A percentile compares a stretch with the other conserved stretches of the same genome.
These are phyloP conservation scores for Eremothecium sinecaudum DNA, from an alignment of 1,139 yeast species.

Conservation along the genomic window DNA sequence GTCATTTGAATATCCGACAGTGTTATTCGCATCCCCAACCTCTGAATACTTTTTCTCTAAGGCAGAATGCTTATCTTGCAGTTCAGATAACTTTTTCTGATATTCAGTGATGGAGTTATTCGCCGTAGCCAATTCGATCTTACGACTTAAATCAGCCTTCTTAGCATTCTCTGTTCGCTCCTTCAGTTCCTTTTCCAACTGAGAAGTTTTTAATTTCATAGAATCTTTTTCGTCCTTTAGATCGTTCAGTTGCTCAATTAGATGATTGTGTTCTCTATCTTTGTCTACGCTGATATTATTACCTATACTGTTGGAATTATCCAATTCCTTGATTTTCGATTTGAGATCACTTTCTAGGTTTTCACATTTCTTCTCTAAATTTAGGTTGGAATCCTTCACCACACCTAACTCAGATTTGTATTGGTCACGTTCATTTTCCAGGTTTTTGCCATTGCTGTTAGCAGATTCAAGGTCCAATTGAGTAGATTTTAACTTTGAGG, in stretches of 20 bases:
- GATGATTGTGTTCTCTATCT: no score
- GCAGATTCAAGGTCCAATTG: not conserved
- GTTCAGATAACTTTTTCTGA: not conserved
- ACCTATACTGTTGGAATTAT: no score
- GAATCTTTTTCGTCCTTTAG: no score
- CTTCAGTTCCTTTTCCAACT: not conserved
- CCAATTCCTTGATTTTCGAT: not conserved
- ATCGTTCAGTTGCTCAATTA: no score
- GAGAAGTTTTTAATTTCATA: not conserved
- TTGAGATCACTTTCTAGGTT: not conserved
- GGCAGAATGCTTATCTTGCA: not conserved
- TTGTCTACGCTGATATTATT: no score
- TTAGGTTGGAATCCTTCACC: not conserved
- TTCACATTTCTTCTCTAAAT: not conserved
- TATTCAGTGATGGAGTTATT: not conserved
- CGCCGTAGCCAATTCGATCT: not conserved
- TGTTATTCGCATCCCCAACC: not conserved
- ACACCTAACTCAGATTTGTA: constrained; percentile 1
- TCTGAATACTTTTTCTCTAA: not conserved
- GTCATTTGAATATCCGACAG: not conserved
- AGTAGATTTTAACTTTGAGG: no score
- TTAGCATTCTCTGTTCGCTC: not conserved
- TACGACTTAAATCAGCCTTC: not conserved
- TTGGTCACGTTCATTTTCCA: constrained; percentile 11
- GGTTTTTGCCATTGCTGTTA: constrained; percentile 27